phyloP scores from a whole-genome alignment of 306 rosid species.

The Acacia confusa region DNA sequence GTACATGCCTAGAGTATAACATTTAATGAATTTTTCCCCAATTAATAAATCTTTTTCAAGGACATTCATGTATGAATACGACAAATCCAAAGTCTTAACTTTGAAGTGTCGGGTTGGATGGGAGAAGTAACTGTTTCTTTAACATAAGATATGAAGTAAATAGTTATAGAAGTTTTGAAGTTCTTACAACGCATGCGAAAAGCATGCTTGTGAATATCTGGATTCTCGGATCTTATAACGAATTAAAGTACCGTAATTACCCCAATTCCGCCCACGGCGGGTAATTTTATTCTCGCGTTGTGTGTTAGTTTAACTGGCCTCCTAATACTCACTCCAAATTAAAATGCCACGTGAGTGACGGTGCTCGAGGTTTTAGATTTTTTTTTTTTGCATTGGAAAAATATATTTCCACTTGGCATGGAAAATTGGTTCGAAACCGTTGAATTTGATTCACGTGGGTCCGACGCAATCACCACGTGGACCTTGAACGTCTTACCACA shows the following conservation, averaged over 20 bases:
- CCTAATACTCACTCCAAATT: not conserved
- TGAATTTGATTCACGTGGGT: slow-evolving; percentile 8
- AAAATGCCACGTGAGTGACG: not conserved
- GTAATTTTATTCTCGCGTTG: not conserved
- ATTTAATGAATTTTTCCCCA: no score
- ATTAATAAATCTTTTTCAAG: no score
- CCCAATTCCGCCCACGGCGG: not conserved
- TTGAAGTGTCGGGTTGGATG: rapidly evolving
- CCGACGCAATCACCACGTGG: slow-evolving; percentile 43
- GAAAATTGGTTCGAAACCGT: not conserved
- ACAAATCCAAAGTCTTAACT: no score
- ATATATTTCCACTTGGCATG: slow-evolving; percentile 17
- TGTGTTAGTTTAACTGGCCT: not conserved
- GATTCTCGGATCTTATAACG: not conserved
- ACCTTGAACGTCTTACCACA: slow-evolving; percentile 22
- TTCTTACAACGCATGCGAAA: not conserved
- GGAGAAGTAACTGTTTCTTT: no score
- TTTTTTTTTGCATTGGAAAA: not conserved
- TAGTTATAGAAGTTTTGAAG: no score
- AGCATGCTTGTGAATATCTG: not conserved
- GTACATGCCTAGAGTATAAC: no score
- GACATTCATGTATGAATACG: no score
- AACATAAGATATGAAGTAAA: no score
- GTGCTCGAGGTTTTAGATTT: not conserved
- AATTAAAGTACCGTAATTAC: not conserved